Base-by-base conservation (phyloP, 164 flowering plant species). In the Sextonia rubra region DNA sequence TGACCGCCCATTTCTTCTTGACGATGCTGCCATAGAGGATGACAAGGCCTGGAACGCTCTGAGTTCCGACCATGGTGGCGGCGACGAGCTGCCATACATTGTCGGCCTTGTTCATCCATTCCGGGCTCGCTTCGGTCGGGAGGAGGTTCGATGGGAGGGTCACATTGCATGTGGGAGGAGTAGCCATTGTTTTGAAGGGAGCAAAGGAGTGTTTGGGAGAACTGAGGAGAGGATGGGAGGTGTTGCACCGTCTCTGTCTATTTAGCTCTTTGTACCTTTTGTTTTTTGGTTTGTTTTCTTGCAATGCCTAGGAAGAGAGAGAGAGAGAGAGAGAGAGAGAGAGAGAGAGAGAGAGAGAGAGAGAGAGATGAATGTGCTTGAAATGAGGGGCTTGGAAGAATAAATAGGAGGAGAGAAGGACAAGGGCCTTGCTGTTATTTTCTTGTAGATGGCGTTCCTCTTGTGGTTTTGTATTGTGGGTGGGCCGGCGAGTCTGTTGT, bases 11-110 rank as follows among this genome's bases (percentile, higher is more conserved):
- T 64, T 69, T 89, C 76, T 87, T 87, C 81, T 87, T 87, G 22
- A 87, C 89, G 83, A 86, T 83, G 79, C 88, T 80, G 1, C 90
- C 90, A 25, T 87, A 87, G 4, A 63, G 67, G 4, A 63, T 56
- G n/a, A 52, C 58, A 18, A 52, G 58, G 5, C 68, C 75, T 2
- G 70, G 47, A 6, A 65, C 64, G 5, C 70, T 68, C 14, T 73
- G 64, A 2, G 66, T 47, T 20, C 63, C 70, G 48, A 73, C 56
- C 63, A 73, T 52, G 2, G 75, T 69, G 7, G 72, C 72, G 18
- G 72, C 32, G 17, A 24, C 37, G 48, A 70, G 4, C 26, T 58
- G 64, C 64, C 64, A 30, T 8, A 29, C 73, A 12, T 70, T 60
- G 52, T 58, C 49, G 3, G 55, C 65, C 29, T 71, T 60, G 65